Base-by-base conservation (phyloP, 768 basidiomycete species). In the Neoboletus magnificus region DNA sequence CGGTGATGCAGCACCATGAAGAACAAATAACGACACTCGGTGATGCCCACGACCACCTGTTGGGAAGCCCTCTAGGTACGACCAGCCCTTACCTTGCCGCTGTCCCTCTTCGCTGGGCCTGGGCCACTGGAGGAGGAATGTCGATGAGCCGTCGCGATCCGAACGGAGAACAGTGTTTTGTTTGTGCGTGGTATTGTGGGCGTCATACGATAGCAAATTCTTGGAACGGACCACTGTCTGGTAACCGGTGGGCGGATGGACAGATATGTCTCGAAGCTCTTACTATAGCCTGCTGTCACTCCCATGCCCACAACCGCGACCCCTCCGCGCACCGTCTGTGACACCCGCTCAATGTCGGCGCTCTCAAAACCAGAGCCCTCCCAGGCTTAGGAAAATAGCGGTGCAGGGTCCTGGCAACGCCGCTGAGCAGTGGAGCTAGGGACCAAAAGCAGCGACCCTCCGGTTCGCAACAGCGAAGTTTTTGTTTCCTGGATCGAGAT, bases 401-500 rank as follows among this genome's bases (percentile, higher is more conserved):
- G 58, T 59, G 54, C 69, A 58, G 57, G 66, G 62, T 61, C 66
- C 42, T 62, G 47, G 56, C 57, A 62, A 56, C 64, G 67, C 69
- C 67, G 67, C 67, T 69, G 67, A 70, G 65, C 66, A 29, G 55
- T 60, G 52, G 29, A 32, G 46, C 52, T n/a, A 46, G 25, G 46
- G 40, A 27, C 55, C 46, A 44, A 59, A 59, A 59, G 40, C 68
- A 68, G 67, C 67, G 67, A 55, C 53, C 33, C 64, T 60, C 68
- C 68, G 68, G 63, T 70, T 57, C 40, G 55, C 50, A 44, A 54
- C 67, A 69, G 67, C 67, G 67, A 66, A 20, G 54, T 57, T 56
- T 52, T 49, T n/a, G 39, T 58, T 48, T 49, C 62, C 57, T 55
- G 56, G 54, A 67, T 67, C 65, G 63, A 67, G 66, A 66, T 70